Conservation (phyloP, 768 basidiomycete species). For the Paxillus involutus region DNA sequence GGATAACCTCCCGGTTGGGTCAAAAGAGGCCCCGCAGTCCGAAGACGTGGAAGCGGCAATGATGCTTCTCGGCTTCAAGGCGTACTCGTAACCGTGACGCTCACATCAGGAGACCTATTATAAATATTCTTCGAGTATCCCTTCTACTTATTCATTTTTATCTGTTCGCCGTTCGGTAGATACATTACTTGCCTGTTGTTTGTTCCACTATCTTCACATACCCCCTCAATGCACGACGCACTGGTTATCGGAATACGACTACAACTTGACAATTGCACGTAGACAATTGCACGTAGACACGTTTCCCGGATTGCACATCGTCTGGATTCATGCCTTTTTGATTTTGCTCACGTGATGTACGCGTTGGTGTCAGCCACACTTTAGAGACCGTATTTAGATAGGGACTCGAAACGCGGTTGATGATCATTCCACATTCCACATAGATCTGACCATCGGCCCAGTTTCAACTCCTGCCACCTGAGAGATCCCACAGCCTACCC, state of each 20-base stretch:
- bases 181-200: conserved; percentile 2
- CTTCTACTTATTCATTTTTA: conserved; percentile 30
- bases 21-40: conserved; percentile 13
- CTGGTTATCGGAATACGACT: background rate
- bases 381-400: background rate
- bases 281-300: conserved; percentile 1
- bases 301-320: background rate
- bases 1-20: conserved; percentile 1
- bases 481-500: conserved; percentile 21
- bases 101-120: background rate
- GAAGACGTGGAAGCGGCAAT: conserved; percentile 39
- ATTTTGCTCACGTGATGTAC: conserved; percentile 20
- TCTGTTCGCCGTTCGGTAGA: conserved; percentile 6
- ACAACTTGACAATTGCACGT: background rate
- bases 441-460: too few relatives aligned
- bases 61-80: conserved; percentile 35
- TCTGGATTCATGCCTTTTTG: background rate
- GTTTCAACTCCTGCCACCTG: background rate
- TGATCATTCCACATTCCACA: too few relatives aligned
- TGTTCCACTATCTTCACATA: conserved; percentile 8
- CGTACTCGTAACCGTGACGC: conserved; percentile 5
- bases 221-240: background rate
- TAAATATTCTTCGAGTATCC: conserved; percentile 10
- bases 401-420: too few relatives aligned
- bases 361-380: conserved; percentile 24